These are phyloP conservation scores for Nitzschia sp. DNA, from an alignment of 108 stramenopile species.

Conservation along the genomic window DNA sequence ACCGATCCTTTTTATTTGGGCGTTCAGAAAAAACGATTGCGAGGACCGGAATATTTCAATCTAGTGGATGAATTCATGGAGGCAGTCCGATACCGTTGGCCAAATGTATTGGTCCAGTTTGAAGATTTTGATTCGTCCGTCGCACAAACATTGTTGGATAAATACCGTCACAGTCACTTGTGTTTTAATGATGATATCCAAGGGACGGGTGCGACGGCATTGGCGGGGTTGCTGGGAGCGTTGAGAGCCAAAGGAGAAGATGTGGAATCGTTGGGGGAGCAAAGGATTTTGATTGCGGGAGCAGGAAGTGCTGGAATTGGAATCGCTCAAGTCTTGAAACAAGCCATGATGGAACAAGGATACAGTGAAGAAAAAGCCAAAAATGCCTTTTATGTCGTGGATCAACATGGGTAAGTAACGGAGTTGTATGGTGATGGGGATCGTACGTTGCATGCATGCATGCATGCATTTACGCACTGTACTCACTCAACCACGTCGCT, in stretches of 20 bases:
- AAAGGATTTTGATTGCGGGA: slow-evolving; percentile 88
- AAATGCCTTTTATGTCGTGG: slow-evolving; percentile 81
- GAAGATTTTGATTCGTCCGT: slow-evolving; percentile 94
- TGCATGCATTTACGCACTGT: no score
- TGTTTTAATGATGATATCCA: slow-evolving; percentile 99
- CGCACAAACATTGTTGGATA: slow-evolving; percentile 89
- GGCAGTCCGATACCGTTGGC: slow-evolving; percentile 93
- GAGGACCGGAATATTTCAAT: slow-evolving; percentile 80
- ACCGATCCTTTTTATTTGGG: slow-evolving; percentile 94
- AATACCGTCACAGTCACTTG: slow-evolving; percentile 82
- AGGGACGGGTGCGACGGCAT: slow-evolving; percentile 90
- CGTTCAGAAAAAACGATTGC: slow-evolving; percentile 72
- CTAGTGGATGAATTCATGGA: slow-evolving; percentile 97
- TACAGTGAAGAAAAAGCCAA: slow-evolving; percentile 69
- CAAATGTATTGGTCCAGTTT: slow-evolving; percentile 92
- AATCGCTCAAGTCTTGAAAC: slow-evolving; percentile 81
- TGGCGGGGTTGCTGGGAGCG: slow-evolving; percentile 85
- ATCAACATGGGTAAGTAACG: slow-evolving; percentile 70
- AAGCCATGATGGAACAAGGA: slow-evolving; percentile 90
- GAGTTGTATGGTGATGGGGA: neutral
- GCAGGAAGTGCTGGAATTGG: slow-evolving; percentile 95
- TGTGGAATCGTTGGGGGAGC: slow-evolving; percentile 76
- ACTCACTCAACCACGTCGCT: no score
- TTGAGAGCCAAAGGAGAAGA: slow-evolving; percentile 74
- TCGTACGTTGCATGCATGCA: neutral